Percentiles rank a stretch among this genome's conserved stretches.
These are phyloP conservation scores for Pythium monospermum DNA, from an alignment of 352 stramenopile genomes.

Conservation along the genomic window DNA sequence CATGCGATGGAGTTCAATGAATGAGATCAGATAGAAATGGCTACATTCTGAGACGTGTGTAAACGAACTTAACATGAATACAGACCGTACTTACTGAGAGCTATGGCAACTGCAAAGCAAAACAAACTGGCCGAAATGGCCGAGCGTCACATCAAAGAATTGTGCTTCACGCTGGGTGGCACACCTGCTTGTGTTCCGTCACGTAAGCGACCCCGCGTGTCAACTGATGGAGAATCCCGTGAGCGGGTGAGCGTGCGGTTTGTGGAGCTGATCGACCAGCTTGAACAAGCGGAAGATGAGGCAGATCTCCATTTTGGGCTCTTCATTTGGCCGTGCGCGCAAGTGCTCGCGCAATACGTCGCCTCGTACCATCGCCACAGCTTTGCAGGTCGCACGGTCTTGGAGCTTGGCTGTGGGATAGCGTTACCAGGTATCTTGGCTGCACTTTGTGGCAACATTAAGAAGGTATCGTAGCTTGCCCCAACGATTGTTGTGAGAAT, in stretches of 20 bases:
- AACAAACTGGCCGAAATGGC: no score
- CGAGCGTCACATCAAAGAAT: background rate
- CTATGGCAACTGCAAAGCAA: no score
- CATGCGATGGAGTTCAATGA: no score
- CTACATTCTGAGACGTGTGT: no score
- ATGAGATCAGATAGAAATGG: no score
- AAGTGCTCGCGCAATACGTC: constrained; percentile 47
- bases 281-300: constrained; percentile 31
- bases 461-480: no score
- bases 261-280: constrained; percentile 49
- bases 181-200: background rate
- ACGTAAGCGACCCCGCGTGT: background rate
- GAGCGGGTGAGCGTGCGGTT: constrained; percentile 32
- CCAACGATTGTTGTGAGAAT: background rate
- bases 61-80: no score
- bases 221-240: background rate
- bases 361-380: constrained; percentile 23
- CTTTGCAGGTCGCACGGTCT: constrained; percentile 34
- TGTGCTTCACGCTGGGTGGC: constrained; percentile 2
- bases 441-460: constrained; percentile 28
- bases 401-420: constrained; percentile 66
- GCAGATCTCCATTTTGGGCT: constrained; percentile 53
- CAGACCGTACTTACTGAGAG: no score
- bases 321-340: constrained; percentile 61
- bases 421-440: constrained; percentile 60